Evolutionary conservation across 805 yeast species (phyloP), one percentile per base, ranked within the genome.

Genomic region (Ogataea nakhonphanomensis): DNA sequence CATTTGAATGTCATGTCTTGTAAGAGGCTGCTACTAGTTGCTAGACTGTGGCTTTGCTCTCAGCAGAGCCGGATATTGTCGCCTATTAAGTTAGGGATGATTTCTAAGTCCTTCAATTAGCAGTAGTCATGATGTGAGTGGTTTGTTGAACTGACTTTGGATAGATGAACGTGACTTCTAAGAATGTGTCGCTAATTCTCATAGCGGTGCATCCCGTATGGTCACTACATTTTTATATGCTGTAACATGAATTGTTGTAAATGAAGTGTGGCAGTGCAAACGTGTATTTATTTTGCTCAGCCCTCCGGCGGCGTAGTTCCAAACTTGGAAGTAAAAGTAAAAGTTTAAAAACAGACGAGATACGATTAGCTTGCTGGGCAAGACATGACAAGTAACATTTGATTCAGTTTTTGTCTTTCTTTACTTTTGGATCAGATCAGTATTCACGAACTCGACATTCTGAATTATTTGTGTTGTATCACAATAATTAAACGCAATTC

Each of bases 31-130:
- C 36, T 38, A 26, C 24, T 40, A 21, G n/a, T 17, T 17, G 20
- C 20, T 17, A 17, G 20, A 5, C 20, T 17, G 20, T 5, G 20
- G 20, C 20, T 29, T 12, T 21, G 32, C 8, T 32, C 33, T 10
- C n/a, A 26, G 15, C 25, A 12, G n/a, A 22, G 32, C 26, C 35
- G 35, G 36, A 17, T 27, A 14, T 28, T 8, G 49, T 56, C 61
- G 65, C 66, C 64, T 58, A 61, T 63, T 63, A 38, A 53, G 41
- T 62, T 61, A 59, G 63, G 65, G 60, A 50, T 35, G 36, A 32
- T 29, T 37, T 34, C 45, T 47, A 48, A 39, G 51, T 15, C 13
- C 11, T 28, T 30, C 37, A 33, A 15, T n/a, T 11, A 15, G 31
- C 10, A 15, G 31, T 29, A 29, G 32, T 41, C 41, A 43, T 37